These are phyloP conservation scores for Tricholoma flavovirens DNA, from an alignment of 768 basidiomycete species.

Conservation along the genomic window DNA sequence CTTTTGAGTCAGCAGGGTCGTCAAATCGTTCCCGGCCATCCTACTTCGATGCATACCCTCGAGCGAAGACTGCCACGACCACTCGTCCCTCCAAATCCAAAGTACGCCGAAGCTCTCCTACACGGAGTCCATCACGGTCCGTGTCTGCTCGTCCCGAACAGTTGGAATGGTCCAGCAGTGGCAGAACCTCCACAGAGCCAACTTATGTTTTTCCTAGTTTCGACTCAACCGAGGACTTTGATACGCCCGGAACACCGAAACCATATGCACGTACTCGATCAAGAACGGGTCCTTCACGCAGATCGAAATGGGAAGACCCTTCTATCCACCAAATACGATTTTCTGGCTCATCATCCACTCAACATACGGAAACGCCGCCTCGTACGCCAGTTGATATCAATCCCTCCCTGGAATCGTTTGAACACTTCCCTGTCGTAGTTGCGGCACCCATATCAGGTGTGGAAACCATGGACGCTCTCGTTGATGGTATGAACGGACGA, in stretches of 20 bases:
- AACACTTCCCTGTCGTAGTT: conserved; percentile 60
- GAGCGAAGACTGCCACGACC: conserved; percentile 30
- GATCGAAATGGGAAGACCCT: conserved; percentile 37
- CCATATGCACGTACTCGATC: conserved; percentile 45
- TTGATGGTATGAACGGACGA: conserved; percentile 83
- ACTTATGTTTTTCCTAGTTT: conserved; percentile 39
- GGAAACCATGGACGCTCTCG: conserved; percentile 83
- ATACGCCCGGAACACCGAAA: conserved; percentile 20
- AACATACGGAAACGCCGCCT: conserved; percentile 66
- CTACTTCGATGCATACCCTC: conserved; percentile 45
- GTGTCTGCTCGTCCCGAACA: conserved; percentile 8
- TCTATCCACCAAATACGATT: conserved; percentile 49
- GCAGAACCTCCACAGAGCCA: conserved; percentile 15
- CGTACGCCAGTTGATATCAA: conserved; percentile 57
- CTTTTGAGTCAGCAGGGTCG: conserved; percentile 20
- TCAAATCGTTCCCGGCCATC: conserved; percentile 26
- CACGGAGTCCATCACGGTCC: conserved; percentile 13
- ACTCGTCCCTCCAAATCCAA: conserved; percentile 28
- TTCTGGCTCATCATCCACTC: conserved; percentile 63
- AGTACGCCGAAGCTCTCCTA: conserved; percentile 16
- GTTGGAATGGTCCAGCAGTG: neutral
- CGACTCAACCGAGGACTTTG: conserved; percentile 26
- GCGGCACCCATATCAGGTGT: conserved; percentile 75
- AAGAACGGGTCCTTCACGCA: conserved; percentile 52
- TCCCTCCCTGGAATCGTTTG: conserved; percentile 35